These are phyloP conservation scores for Begonia fuchsioides DNA, from an alignment of 306 rosid species.

Conservation along the genomic window DNA sequence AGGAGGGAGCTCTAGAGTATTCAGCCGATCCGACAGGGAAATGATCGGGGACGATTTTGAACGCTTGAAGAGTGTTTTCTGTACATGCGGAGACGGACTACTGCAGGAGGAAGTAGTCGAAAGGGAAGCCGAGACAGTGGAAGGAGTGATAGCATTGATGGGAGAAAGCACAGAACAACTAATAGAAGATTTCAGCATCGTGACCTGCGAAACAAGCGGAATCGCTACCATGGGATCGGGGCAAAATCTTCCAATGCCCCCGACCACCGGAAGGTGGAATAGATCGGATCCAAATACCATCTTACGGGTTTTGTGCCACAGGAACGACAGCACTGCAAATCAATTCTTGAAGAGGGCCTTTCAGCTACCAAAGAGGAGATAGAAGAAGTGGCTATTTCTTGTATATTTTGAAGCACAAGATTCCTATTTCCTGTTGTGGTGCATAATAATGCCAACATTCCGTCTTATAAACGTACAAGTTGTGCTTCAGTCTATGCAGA, in stretches of 20 bases:
- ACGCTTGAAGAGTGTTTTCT: constrained; percentile 46
- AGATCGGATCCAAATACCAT: constrained; percentile 81
- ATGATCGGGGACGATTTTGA: constrained; percentile 69
- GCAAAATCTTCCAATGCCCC: constrained; percentile 71
- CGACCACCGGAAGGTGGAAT: constrained; percentile 84
- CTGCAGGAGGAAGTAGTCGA: constrained; percentile 56
- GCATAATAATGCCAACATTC: constrained; percentile 66
- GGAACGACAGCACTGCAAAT: constrained; percentile 64
- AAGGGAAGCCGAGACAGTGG: constrained; percentile 57
- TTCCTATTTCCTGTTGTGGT: constrained; percentile 43
- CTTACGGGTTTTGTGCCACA: constrained; percentile 69
- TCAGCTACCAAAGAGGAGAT: constrained; percentile 74
- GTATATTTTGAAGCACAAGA: constrained; percentile 1
- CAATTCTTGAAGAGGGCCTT: constrained; percentile 69
- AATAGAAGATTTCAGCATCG: constrained; percentile 68
- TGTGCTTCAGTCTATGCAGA: neutral
- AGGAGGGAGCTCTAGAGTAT: constrained; percentile 64
- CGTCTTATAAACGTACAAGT: constrained; percentile 47
- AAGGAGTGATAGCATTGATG: constrained; percentile 64
- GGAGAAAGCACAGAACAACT: constrained; percentile 61
- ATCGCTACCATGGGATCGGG: constrained; percentile 45
- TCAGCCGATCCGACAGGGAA: constrained; percentile 33
- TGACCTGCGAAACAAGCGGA: constrained; percentile 61
- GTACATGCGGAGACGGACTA: constrained; percentile 71
- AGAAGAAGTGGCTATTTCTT: neutral